phyloP scores from a whole-genome alignment of 495 filamentous ascomycete species.

The Aspergillus olivimuriae region DNA sequence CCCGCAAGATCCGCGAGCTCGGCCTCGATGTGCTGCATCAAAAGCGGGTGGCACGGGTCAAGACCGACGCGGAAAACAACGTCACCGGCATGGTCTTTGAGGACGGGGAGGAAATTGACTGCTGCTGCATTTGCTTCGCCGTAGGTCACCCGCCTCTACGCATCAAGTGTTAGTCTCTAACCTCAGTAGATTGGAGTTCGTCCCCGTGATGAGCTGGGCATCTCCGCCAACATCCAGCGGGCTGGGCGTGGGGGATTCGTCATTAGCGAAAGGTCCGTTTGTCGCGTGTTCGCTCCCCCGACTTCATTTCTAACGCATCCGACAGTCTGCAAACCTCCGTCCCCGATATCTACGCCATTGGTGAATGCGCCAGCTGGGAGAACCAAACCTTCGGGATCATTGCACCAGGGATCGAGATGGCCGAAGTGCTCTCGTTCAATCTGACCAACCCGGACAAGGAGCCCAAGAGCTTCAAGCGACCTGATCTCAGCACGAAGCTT shows the following conservation, averaged over 20 bases:
- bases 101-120: constrained; percentile 77
- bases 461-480: constrained; percentile 68
- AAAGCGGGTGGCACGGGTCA: constrained; percentile 69
- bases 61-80: constrained; percentile 57
- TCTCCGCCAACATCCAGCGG: constrained; percentile 63
- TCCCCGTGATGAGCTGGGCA: constrained; percentile 75
- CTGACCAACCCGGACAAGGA: constrained; percentile 76
- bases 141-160: constrained; percentile 43
- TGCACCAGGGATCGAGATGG: constrained; percentile 93
- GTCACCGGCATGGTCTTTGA: constrained; percentile 77
- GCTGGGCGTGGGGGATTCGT: constrained; percentile 73
- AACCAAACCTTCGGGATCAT: constrained; percentile 91
- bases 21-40: constrained; percentile 79
- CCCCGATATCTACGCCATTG: constrained; percentile 79
- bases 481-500: constrained; percentile 89
- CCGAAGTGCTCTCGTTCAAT: constrained; percentile 92
- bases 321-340: constrained; percentile 62
- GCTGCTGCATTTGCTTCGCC: constrained; percentile 84
- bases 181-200: constrained; percentile 80
- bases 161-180: too few relatives aligned
- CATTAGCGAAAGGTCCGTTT: constrained; percentile 50
- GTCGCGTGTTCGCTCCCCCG: background rate
- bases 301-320: background rate
- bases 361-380: constrained; percentile 93
- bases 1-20: constrained; percentile 74